Percentiles rank a stretch among this genome's conserved stretches.
Evolutionary conservation across 2,329 filamentous ascomycete genomes (phyloP).

Genomic region (Diplodia scrobiculata): DNA sequence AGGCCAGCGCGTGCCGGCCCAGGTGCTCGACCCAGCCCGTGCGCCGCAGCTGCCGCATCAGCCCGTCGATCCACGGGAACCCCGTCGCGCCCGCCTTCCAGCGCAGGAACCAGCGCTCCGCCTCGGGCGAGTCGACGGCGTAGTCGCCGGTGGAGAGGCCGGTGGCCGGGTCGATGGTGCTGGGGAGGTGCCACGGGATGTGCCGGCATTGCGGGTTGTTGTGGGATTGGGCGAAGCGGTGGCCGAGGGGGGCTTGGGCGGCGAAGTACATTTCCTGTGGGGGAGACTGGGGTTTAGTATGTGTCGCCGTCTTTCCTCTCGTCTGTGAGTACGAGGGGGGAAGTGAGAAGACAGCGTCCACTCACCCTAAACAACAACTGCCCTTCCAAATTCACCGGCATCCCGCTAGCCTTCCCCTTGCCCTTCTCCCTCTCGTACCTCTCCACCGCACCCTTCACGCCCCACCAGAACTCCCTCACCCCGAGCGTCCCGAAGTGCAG

Average conservation of each 20-base stretch:
- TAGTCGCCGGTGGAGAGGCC: conserved; percentile 55
- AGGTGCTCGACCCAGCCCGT: conserved; percentile 83
- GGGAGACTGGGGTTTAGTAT: not conserved
- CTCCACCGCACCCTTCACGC: conserved; percentile 63
- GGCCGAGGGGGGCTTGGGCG: conserved; percentile 69
- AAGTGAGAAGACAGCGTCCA: no score
- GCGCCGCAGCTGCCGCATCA: conserved; percentile 71
- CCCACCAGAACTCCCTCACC: conserved; percentile 73
- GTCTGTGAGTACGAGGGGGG: no score
- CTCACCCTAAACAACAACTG: conserved; percentile 67
- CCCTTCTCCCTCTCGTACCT: conserved; percentile 58
- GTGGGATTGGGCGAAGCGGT: conserved; percentile 64
- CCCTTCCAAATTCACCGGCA: conserved; percentile 70
- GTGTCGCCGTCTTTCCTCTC: no score
- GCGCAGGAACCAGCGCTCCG: conserved; percentile 66
- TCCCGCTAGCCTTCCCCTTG: conserved; percentile 45
- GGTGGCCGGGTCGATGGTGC: conserved; percentile 53
- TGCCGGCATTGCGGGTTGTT: conserved; percentile 70
- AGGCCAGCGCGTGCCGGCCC: conserved; percentile 72
- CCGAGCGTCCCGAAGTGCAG: conserved; percentile 73
- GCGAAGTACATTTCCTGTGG: conserved; percentile 75
- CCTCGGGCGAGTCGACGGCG: conserved; percentile 62
- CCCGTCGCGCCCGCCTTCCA: conserved; percentile 72
- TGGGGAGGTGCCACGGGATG: conserved; percentile 76
- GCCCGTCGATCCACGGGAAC: conserved; percentile 78